Evolutionary conservation across 106 monocot species (phyloP), one percentile per base, ranked within the genome.

Genomic region (Vanilla planifolia): DNA sequence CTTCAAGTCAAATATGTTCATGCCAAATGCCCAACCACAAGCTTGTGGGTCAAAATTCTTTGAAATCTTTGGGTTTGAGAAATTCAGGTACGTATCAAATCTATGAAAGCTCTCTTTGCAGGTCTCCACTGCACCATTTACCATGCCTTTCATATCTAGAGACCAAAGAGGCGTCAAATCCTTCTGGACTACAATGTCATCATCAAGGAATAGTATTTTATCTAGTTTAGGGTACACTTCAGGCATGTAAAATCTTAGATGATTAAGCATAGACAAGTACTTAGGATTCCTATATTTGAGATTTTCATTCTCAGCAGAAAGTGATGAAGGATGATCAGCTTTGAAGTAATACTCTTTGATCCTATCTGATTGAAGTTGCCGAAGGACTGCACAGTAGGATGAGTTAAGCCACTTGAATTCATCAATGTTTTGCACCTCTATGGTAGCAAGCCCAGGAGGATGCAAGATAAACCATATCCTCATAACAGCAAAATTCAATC

Each of bases 221-320:
- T 88, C 75, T 17, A 88, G 73, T 61, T 83, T 83, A 24, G 88
- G 88, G 27, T 88, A 83, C 15, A 88, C 70, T 61, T 88, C 88
- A 48, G 88, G 88, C 83, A 88, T 82, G 70, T 88, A 88, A 76
- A 88, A 88, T 59, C 87, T 60, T 29, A 88, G 73, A 73, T 88
- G 87, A 60, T 88, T 88, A n/a, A 88, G 83, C 83, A 88, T 79
- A 17, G 88, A 88, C 57, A 88, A 55, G 53, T 88, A 88, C 60
- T 88, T 88, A 13, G 88, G 83, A 64, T 88, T 88, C 62, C 82
- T 72, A 27, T 83, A 88, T 29, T 88, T 88, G 39, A 88, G 76
- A 69, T 88, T 82, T 63, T 79, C 87, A 51, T 79, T 71, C 67
- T 73, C 88, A 57, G 63, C 72, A 10, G 79, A 88, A 45, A 88